Evolutionary conservation across 331 rosid species (phyloP), one percentile per base, ranked within the genome.

Genomic region (Acacia concinna): DNA sequence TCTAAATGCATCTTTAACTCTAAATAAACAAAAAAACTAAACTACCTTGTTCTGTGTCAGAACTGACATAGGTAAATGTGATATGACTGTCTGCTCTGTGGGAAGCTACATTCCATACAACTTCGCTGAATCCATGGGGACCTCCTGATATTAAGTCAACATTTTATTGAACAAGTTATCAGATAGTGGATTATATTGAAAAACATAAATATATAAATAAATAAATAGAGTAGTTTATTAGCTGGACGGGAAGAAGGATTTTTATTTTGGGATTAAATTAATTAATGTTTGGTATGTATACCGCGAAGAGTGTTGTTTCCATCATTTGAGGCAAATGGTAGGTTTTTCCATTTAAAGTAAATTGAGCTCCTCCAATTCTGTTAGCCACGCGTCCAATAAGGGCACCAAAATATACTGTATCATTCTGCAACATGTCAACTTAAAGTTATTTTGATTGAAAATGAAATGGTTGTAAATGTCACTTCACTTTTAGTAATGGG

Each of bases 311-410:
- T 70, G 87, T 92, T 92, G 4, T 82, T 81, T 13, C 92, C 93
- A 31, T 92, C 89, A 68, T 90, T 90, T 9, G 92, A 41, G 74
- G 80, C 75, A 92, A 80, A 49, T 84, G 81, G 79, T 90, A 90
- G n/a, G 79, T 63, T 81, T 74, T 66, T 5, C 93, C 93, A 46
- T 87, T 71, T 79, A 92, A 71, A 67, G 76, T 83, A 74, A 90
- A 92, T 20, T 86, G 43, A 76, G 95, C 93, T 64, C 86, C 81
- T 76, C 90, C 93, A 68, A 92, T 87, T 56, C 97, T 85, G 57
- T 90, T 92, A 12, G 92, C 97, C 62, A 90, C 93, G 8, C 97
- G 87, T 15, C 95, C 95, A 73, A 92, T 85, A 46, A 85, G 78
- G 35, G 89, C 89, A 20, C 97, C 95, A 34, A 88, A 88, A 76